A percentile compares a stretch with the other conserved stretches of the same genome.
Evolutionary conservation across 306 rosid species (phyloP).

Genomic region (Argentina anserina): DNA sequence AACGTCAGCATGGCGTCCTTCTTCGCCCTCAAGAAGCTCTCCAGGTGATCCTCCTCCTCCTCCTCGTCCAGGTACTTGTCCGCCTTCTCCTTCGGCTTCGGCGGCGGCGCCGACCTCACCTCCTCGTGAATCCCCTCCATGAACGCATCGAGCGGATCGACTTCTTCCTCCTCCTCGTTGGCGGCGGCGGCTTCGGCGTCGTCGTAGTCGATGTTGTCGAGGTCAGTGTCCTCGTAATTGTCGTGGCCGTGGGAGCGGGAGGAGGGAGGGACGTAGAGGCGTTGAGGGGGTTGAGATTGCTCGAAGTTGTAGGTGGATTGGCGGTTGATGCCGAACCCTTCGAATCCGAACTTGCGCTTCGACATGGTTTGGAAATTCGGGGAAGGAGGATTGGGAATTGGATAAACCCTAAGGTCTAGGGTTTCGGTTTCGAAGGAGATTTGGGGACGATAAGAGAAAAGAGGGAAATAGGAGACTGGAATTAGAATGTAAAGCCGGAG

Average conservation of each 20-base stretch:
- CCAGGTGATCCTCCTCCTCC: conserved; percentile 89
- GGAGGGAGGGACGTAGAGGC: conserved; percentile 86
- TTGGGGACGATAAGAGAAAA: neutral
- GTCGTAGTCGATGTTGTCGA: conserved; percentile 72
- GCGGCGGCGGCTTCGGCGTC: conserved; percentile 37
- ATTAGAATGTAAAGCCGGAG: neutral
- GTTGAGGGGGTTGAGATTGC: conserved; percentile 73
- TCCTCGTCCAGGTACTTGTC: conserved; percentile 81
- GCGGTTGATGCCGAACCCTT: conserved; percentile 89
- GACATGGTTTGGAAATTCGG: conserved; percentile 46
- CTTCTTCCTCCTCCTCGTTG: conserved; percentile 40
- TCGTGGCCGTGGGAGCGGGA: conserved; percentile 67
- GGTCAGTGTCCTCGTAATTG: conserved; percentile 76
- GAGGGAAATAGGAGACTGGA: neutral
- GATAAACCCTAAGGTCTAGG: conserved; percentile 10
- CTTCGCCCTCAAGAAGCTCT: conserved; percentile 82
- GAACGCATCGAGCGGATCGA: conserved; percentile 91
- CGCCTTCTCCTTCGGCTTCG: conserved; percentile 60
- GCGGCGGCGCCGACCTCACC: conserved; percentile 70
- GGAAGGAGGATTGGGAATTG: neutral
- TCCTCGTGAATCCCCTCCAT: conserved; percentile 95
- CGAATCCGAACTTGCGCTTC: conserved; percentile 87
- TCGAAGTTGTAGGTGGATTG: conserved; percentile 82
- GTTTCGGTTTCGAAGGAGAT: neutral
- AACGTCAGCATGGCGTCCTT: conserved; percentile 80